These are phyloP conservation scores for Rhizoclosmatium hyalinum DNA, from an alignment of 371 early-diverging fungal genomes.

Conservation along the genomic window DNA sequence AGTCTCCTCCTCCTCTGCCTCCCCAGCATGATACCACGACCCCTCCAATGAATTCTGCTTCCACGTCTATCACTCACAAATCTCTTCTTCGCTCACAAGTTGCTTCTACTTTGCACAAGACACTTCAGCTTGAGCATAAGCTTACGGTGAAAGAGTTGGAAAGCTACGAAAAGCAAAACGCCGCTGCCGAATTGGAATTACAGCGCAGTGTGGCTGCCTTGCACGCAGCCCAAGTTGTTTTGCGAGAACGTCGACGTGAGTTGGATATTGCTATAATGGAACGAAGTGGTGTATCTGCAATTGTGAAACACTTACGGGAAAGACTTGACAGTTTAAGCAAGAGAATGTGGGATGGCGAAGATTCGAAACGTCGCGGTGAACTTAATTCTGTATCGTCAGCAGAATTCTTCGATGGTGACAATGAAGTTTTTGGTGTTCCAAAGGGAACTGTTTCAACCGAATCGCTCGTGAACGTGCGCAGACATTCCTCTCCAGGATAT, in stretches of 20 bases:
- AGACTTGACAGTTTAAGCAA: slow-evolving; percentile 21
- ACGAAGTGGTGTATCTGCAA: slow-evolving; percentile 18
- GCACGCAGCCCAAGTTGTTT: slow-evolving; percentile 28
- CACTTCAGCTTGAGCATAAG: slow-evolving; percentile 35
- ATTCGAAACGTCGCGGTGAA: background rate
- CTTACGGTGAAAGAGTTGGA: slow-evolving; percentile 34
- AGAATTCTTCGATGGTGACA: background rate
- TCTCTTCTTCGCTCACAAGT: slow-evolving; percentile 32
- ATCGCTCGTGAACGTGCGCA: background rate
- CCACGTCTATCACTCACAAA: background rate
- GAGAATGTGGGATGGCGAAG: slow-evolving; percentile 32
- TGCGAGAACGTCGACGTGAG: slow-evolving; percentile 23
- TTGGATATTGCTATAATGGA: slow-evolving; percentile 32
- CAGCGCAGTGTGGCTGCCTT: slow-evolving; percentile 17
- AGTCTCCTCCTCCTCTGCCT: background rate
- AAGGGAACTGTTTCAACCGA: background rate
- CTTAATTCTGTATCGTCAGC: background rate
- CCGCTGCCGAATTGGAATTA: slow-evolving; percentile 21
- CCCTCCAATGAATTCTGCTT: background rate
- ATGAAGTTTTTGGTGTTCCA: background rate
- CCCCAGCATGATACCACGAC: background rate
- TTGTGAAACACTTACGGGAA: slow-evolving; percentile 20
- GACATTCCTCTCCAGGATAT: slow-evolving; percentile 35
- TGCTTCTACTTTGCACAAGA: slow-evolving; percentile 37
- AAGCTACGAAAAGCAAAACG: slow-evolving; percentile 31